Base-by-base conservation (phyloP, 2,329 filamentous ascomycete genomes). In the Sporothrix humicola region DNA sequence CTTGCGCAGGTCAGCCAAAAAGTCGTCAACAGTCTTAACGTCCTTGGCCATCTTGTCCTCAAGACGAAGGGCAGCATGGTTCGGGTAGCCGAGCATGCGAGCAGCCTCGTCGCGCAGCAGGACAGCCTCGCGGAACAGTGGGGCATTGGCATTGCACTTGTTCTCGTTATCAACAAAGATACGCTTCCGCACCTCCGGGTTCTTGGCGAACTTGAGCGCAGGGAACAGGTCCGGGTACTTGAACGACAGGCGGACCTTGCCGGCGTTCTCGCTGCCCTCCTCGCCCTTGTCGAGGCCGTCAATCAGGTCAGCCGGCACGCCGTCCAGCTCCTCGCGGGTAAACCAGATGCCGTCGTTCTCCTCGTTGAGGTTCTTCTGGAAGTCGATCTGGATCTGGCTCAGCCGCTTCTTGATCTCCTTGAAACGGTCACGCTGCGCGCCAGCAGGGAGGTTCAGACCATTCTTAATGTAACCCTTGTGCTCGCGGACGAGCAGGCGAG, bases 41-140 rank as follows among this genome's bases (percentile, higher is more conserved):
- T 87, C 90, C 85, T 95, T 94, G 65, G 93, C 92, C 93, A 96
- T 96, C 87, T 94, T 95, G 78, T 93, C 90, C 79, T 94, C 92
- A 54, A 96, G 91, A 65, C 88, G 85, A 81, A 94, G 91, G 66
- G 90, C 87, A 20, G 93, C 93, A 79, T 95, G 92, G 79, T 94
- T 90, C 6, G 89, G 86, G 81, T 94, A 96, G 13, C 92, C 92
- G 0, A 95, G 85, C 66, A 95, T 85, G 70, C 92, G 88, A 13
- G 93, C 93, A 20, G 90, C 91, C 81, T 95, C 92, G 77, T 95
- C 92, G 10, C 93, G 90, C 37, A 95, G 88, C 12, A 91, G 82
- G 70, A 96, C 86, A 44, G 92, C 89, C 79, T 95, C 92, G 76
- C 88, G 89, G 85, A 96, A 95, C 10, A 95, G 84, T 0, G 88